phyloP scores from a whole-genome alignment of 257 asterid species.

The Solanum rostratum region DNA sequence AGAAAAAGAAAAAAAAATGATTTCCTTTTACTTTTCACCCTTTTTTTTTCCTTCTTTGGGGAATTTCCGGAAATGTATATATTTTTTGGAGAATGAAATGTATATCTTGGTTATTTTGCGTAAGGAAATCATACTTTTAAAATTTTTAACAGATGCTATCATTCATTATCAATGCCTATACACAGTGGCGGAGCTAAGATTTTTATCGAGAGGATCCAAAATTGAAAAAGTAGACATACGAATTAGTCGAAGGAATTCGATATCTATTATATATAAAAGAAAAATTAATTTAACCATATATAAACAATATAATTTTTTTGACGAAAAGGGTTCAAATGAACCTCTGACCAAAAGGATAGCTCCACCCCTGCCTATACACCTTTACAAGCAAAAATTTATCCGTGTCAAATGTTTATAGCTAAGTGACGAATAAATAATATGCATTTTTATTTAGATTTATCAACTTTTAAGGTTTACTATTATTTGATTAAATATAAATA shows the following conservation, averaged over 20 bases:
- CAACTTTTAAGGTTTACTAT: neutral
- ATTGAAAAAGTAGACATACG: too few species aligned
- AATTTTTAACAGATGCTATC: neutral
- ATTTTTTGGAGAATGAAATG: conserved; percentile 26
- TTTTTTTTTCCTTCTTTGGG: neutral
- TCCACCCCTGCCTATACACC: too few species aligned
- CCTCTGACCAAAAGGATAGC: too few species aligned
- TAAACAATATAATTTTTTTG: too few species aligned
- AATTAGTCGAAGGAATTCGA: too few species aligned
- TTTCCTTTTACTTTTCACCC: neutral
- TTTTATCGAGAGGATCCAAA: too few species aligned
- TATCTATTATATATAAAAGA: too few species aligned
- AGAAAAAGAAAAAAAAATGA: neutral
- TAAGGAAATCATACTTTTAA: neutral
- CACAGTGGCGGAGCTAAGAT: too few species aligned
- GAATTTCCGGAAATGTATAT: conserved; percentile 35
- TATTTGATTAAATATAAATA: neutral
- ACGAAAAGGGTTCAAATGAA: too few species aligned
- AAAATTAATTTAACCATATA: too few species aligned
- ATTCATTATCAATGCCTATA: neutral
- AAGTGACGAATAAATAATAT: neutral
- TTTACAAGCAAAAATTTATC: neutral
- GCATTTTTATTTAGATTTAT: neutral
- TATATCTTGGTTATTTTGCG: neutral
- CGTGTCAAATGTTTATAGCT: neutral